Base-by-base conservation (phyloP, 768 basidiomycete genomes). In the Cystobasidium tubakii region DNA sequence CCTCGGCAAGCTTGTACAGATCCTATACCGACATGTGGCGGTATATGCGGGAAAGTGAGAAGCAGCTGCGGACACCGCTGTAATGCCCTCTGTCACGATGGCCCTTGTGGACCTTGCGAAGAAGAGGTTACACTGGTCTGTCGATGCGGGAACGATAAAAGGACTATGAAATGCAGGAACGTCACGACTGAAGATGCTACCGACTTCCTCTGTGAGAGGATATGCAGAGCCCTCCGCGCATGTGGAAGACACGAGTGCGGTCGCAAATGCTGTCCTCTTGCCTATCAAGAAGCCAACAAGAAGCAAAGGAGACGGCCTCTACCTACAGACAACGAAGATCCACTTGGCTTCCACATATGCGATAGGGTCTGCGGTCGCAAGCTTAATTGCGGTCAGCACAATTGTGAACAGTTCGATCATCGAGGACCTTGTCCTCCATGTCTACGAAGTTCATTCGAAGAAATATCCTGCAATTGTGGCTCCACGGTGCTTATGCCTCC, bases 401-500 rank as follows among this genome's bases (percentile, higher is more conserved):
- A 65, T 29, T 99, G 95, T 79, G 87, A 89, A 74, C 84, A 85
- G 78, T 83, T 84, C 46, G 95, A 98, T 79, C 95, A 99, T 81
- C 86, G 84, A 73, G 91, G 92, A 0, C 81, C 85, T 0, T 99
- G 96, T 80, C 87, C 86, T 0, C 85, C 88, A 25, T 99, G 96
- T 81, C 83, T 95, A 64, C 85, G 88, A 80, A 92, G 92, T 55
- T 88, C 89, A 0, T 99, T 94, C 77, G 93, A 97, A 50, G 96
- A 99, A 87, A 89, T 75, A 34, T 85, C 78, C 13, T 98, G 95
- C 79, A 82, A 85, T 62, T 98, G 95, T 80, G 90, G 89, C 0
- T 85, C 87, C n/a, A 97, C 92, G 1, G 85, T 91, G 19, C 82
- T 93, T 25, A 89, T 92, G 39, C 94, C 94, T 0, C 94, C 94